Evolutionary conservation across 2,329 filamentous ascomycete genomes (phyloP), one percentile per base, ranked within the genome.

Genomic region (Atkinsonella texensis): DNA sequence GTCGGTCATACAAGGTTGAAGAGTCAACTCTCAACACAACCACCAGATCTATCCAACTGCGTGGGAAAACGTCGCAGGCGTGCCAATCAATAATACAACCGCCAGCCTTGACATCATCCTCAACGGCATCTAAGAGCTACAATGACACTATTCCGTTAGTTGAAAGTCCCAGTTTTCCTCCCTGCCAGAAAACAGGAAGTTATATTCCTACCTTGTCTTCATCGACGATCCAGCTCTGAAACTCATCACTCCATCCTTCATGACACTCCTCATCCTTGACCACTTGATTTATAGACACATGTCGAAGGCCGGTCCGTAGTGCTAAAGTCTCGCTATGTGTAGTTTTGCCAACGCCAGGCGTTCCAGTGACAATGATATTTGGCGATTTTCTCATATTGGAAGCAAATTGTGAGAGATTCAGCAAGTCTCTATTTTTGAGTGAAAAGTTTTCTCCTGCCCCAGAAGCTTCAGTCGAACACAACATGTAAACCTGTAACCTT

Each of bases 81-180:
- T 98, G 93, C 91, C 93, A 98, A 71, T 98, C 93, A 63, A 98
- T 86, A 59, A 98, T 82, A 67, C 82, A 87, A 18, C 93, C 93
- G 52, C 91, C 91, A 18, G 78, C 70, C 56, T 83, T 78, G 40
- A 87, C 77, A 55, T 93, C 84, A 52, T 87, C 79, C 70, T 97
- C 93, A 52, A 98, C 85, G 46, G 86, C 81, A 65, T 98, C 93
- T 20, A 98, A 77, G 33, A 98, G 72, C 83, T 89, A 43, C 4
- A 33, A 28, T 35, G 15, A 46, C 40, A 15, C 35, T 28, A 23
- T 20, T 38, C 44, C 11, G 51, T 60, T 20, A 50, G 57, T 58
- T 45, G 60, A 52, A 32, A 32, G 28, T 1, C 4, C 47, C n/a
- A 8, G 28, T 4, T 23, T 41, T 31, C 6, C 2, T 43, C 17